Conservation (phyloP, 2,329 filamentous ascomycete genomes). For the Eurotiales sp. region DNA sequence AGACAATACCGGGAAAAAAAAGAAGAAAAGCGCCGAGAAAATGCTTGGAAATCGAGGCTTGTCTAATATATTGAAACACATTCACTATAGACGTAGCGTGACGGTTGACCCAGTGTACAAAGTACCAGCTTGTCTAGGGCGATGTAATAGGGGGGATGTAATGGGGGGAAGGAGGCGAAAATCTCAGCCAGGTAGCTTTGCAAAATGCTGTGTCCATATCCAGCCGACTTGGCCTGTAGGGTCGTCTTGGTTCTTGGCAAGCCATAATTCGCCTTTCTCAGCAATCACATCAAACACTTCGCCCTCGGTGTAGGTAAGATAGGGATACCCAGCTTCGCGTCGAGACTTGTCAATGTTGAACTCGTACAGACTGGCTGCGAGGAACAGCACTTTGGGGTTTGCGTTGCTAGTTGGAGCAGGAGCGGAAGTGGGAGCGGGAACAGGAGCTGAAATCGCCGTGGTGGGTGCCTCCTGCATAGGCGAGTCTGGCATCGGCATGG, state of each 20-base stretch:
- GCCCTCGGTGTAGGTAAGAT: slow-evolving; percentile 89
- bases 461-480: slow-evolving; percentile 30
- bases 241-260: slow-evolving; percentile 96
- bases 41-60: slow-evolving; percentile 11
- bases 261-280: slow-evolving; percentile 95
- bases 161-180: not conserved
- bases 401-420: slow-evolving; percentile 35
- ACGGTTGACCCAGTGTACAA: not conserved
- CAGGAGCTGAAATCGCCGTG: slow-evolving; percentile 30
- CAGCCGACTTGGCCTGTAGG: slow-evolving; percentile 74
- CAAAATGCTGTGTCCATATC: slow-evolving; percentile 99
- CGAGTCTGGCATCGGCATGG: slow-evolving; percentile 72
- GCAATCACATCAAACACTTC: slow-evolving; percentile 94
- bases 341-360: slow-evolving; percentile 94
- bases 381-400: slow-evolving; percentile 69
- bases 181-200: slow-evolving; percentile 46
- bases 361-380: slow-evolving; percentile 91
- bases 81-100: not conserved
- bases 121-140: not conserved
- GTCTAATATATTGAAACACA: not conserved
- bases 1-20: slow-evolving; percentile 3
- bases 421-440: slow-evolving; percentile 39
- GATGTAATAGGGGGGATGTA: too few species aligned
- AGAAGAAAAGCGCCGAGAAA: slow-evolving; percentile 5
- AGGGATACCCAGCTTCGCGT: slow-evolving; percentile 90